These are phyloP conservation scores for Penicillium riverlandense DNA, from an alignment of 495 filamentous ascomycete genomes.

Conservation along the genomic window DNA sequence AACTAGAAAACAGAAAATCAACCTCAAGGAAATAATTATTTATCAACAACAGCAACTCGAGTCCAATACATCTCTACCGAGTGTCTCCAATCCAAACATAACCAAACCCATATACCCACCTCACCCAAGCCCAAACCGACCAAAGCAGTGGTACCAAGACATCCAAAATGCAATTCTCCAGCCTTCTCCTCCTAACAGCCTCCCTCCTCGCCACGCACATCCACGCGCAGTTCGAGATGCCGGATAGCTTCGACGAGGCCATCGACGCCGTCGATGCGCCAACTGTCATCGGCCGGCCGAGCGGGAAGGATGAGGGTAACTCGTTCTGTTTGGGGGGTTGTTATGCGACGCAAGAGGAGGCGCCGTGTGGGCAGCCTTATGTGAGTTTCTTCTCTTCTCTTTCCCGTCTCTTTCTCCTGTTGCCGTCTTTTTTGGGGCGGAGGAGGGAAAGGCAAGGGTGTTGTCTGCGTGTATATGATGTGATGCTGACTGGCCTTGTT, in stretches of 20 bases:
- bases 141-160: background rate
- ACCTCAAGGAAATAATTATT: too few species aligned
- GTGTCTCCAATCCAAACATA: background rate
- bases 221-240: slow-evolving; percentile 2
- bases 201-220: slow-evolving; percentile 2
- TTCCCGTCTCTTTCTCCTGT: background rate
- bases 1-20: too few species aligned
- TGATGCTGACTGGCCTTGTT: background rate
- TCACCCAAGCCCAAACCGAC: background rate
- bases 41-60: too few species aligned
- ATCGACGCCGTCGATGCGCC: slow-evolving; percentile 8
- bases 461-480: background rate
- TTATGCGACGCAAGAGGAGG: slow-evolving; percentile 4
- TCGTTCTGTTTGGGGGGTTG: slow-evolving; percentile 20
- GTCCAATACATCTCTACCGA: too few species aligned
- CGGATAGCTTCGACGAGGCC: background rate
- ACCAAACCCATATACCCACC: background rate
- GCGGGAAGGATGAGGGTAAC: slow-evolving; percentile 19
- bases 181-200: slow-evolving; percentile 5
- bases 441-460: too few species aligned
- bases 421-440: background rate
- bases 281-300: background rate
- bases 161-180: slow-evolving; percentile 10
- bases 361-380: slow-evolving; percentile 11
- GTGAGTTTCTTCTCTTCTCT: slow-evolving; percentile 7